Evolutionary conservation across 2,329 filamentous ascomycete genomes (phyloP).

Genomic region (Dactylellina leptospora): DNA sequence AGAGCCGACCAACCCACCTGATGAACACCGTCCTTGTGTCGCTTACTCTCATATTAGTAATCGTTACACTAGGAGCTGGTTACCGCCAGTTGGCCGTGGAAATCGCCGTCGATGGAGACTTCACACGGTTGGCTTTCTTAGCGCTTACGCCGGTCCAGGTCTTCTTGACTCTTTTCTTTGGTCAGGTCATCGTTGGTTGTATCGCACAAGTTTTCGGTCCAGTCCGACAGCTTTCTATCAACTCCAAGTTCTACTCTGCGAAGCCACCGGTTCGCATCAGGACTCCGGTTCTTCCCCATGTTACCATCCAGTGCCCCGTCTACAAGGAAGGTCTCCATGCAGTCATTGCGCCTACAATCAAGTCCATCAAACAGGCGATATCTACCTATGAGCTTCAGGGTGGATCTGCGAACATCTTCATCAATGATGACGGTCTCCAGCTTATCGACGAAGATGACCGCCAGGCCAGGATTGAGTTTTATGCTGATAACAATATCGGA

Average conservation of each 20-base stretch:
- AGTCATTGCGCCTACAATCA: constrained; percentile 80
- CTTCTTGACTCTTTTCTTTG: constrained; percentile 84
- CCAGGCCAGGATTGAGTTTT: constrained; percentile 72
- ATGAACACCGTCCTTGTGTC: constrained; percentile 75
- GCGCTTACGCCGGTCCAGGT: constrained; percentile 75
- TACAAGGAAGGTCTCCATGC: constrained; percentile 82
- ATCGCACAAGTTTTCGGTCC: constrained; percentile 79
- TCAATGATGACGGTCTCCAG: constrained; percentile 79
- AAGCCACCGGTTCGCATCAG: constrained; percentile 72
- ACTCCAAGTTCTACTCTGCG: constrained; percentile 85
- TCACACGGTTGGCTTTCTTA: constrained; percentile 71
- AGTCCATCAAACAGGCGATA: constrained; percentile 79
- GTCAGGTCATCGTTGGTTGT: constrained; percentile 78
- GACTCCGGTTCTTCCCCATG: constrained; percentile 63
- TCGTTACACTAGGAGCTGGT: constrained; percentile 73
- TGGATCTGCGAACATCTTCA: constrained; percentile 79
- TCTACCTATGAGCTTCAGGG: constrained; percentile 79
- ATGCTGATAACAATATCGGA: constrained; percentile 74
- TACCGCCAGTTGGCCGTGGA: constrained; percentile 75
- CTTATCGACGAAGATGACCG: constrained; percentile 71
- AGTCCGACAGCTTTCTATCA: constrained; percentile 74
- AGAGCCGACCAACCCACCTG: constrained; percentile 73
- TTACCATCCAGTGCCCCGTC: constrained; percentile 84
- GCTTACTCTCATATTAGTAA: constrained; percentile 72
- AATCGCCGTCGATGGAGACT: constrained; percentile 71